Conservation (phyloP, 306 rosid species). For the Cajanus cajan region DNA sequence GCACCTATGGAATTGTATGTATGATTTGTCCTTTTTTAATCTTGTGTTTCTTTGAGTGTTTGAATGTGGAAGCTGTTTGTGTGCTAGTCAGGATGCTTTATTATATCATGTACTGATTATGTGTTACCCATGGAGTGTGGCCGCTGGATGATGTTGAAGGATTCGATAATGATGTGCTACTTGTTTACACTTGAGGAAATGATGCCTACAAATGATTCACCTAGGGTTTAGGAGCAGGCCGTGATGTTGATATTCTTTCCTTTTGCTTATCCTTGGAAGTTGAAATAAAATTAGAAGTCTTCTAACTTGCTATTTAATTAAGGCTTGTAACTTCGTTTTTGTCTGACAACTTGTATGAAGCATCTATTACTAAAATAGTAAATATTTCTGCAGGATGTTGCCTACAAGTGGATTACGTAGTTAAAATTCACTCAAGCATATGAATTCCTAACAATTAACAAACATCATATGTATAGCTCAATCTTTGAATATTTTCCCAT, state of each 20-base stretch:
- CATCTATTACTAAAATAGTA: background rate
- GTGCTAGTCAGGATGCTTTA: conserved; percentile 15
- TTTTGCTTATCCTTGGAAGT: background rate
- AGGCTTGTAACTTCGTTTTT: background rate
- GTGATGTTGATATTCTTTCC: background rate
- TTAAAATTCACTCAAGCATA: background rate
- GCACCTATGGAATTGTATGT: too few species aligned
- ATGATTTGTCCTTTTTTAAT: too few species aligned
- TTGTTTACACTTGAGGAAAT: background rate
- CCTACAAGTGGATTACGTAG: background rate
- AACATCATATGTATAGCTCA: background rate
- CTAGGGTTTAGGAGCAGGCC: background rate
- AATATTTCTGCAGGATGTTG: background rate
- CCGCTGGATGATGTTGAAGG: background rate
- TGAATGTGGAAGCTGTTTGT: background rate
- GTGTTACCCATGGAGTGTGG: background rate
- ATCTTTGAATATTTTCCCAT: conserved; percentile 6
- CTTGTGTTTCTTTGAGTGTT: too few species aligned
- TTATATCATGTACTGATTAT: background rate
- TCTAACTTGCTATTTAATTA: background rate
- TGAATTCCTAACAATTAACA: background rate
- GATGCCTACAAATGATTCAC: background rate
- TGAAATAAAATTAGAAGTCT: background rate
- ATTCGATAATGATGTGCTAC: conserved; percentile 1
- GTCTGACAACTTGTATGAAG: conserved; percentile 21